Evolutionary conservation across 768 basidiomycete genomes (phyloP).

Genomic region (Boletus pseudo-olivaceus): DNA sequence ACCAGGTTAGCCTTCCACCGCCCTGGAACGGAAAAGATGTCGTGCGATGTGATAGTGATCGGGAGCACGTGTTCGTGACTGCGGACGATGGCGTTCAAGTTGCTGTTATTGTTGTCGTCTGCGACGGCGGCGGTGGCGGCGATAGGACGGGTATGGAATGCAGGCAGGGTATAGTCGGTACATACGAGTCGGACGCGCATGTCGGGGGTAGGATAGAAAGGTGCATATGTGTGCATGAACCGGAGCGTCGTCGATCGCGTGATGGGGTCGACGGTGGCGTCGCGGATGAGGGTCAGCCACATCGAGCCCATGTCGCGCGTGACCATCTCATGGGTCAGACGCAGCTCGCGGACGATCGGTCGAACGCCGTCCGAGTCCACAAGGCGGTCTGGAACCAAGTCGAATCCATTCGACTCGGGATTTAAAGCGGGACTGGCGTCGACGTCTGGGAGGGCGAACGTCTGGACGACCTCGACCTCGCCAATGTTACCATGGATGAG

Average conservation of each 20-base stretch:
- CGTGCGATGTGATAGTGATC: slow-evolving; percentile 9
- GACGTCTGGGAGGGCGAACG: slow-evolving; percentile 17
- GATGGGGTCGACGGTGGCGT: slow-evolving; percentile 5
- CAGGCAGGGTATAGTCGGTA: slow-evolving; percentile 14
- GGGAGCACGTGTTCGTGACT: slow-evolving; percentile 4
- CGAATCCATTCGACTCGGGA: not conserved
- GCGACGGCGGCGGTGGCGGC: not conserved
- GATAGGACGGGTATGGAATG: not conserved
- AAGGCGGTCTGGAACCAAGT: not conserved
- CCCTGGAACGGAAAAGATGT: slow-evolving; percentile 8
- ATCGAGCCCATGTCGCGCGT: slow-evolving; percentile 5
- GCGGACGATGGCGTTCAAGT: slow-evolving; percentile 5
- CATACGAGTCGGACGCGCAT: slow-evolving; percentile 9
- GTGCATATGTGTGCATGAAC: slow-evolving; percentile 16
- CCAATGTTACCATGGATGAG: slow-evolving; percentile 10
- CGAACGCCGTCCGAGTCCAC: not conserved
- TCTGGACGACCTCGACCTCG: slow-evolving; percentile 18
- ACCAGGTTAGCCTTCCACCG: slow-evolving; percentile 14
- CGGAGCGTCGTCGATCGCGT: slow-evolving; percentile 18
- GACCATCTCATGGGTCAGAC: slow-evolving; percentile 19
- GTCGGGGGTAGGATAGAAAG: not conserved
- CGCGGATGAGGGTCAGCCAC: slow-evolving; percentile 15
- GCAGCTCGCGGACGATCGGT: slow-evolving; percentile 9
- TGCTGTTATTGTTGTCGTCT: not conserved
- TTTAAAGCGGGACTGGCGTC: not conserved